Percentiles rank a stretch among this genome's conserved stretches.
phyloP scores from a whole-genome alignment of 352 stramenopile species.

The Phytopythium vexans region DNA sequence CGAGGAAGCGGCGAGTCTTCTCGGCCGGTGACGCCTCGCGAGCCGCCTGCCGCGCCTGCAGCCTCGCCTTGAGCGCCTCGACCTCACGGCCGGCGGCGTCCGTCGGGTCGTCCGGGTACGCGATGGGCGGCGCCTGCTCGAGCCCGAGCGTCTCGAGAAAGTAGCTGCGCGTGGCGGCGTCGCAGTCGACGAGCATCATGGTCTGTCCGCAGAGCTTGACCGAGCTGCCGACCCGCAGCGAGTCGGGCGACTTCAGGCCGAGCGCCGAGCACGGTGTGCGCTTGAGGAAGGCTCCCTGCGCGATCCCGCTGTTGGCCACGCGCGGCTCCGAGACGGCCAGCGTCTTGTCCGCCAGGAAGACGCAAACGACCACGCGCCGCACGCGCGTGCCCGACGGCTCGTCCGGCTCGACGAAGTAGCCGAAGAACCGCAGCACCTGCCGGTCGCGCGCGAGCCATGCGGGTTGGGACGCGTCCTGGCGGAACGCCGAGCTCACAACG shows the following conservation, averaged over 20 bases:
- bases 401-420: conserved; percentile 67
- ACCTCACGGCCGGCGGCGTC: conserved; percentile 46
- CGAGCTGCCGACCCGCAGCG: conserved; percentile 80
- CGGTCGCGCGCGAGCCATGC: conserved; percentile 69
- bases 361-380: conserved; percentile 73
- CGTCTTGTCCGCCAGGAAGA: conserved; percentile 79
- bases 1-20: conserved; percentile 67
- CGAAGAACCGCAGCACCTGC: conserved; percentile 89
- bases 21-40: conserved; percentile 48
- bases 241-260: conserved; percentile 43
- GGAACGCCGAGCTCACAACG: conserved; percentile 38
- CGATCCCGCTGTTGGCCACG: conserved; percentile 83
- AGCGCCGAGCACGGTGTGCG: conserved; percentile 34
- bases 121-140: conserved; percentile 29
- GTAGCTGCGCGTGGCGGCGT: conserved; percentile 79
- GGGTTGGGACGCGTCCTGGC: conserved; percentile 42
- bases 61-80: not conserved
- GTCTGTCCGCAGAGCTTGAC: conserved; percentile 76
- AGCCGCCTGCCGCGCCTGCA: conserved; percentile 22
- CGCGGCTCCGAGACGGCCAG: conserved; percentile 88
- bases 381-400: conserved; percentile 23
- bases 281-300: conserved; percentile 88
- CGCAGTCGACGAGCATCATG: conserved; percentile 88
- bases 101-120: conserved; percentile 74
- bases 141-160: conserved; percentile 52